Evolutionary conservation across 2,329 filamentous ascomycete genomes (phyloP).

Genomic region (Aplosporella prunicola): DNA sequence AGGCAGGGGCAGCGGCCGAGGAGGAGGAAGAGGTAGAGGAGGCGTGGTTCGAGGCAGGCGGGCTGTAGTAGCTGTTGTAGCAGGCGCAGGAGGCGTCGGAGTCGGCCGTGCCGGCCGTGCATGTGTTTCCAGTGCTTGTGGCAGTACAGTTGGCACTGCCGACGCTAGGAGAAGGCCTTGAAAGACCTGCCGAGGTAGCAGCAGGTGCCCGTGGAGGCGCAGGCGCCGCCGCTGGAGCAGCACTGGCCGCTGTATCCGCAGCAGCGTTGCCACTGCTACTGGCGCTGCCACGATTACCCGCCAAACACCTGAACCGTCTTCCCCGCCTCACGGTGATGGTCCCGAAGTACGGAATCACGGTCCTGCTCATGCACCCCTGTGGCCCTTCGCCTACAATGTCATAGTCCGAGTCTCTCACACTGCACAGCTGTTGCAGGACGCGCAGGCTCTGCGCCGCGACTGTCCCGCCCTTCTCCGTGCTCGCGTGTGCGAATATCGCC

Average conservation of each 20-base stretch:
- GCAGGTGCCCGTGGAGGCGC: slow-evolving; percentile 14
- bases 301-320: slow-evolving; percentile 12
- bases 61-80: too few species aligned
- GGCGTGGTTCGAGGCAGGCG: background rate
- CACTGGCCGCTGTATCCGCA: background rate
- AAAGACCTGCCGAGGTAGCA: slow-evolving; percentile 10
- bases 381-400: too few species aligned
- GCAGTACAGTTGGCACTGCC: background rate
- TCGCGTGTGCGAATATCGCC: slow-evolving; percentile 33
- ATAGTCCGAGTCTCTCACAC: slow-evolving; percentile 17
- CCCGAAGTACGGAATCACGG: slow-evolving; percentile 34
- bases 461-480: slow-evolving; percentile 31
- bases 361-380: slow-evolving; percentile 14
- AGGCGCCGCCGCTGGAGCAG: slow-evolving; percentile 8
- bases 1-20: slow-evolving; percentile 13
- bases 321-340: slow-evolving; percentile 30
- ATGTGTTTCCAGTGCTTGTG: background rate
- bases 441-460: slow-evolving; percentile 30
- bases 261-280: background rate
- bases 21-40: slow-evolving; percentile 13
- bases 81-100: background rate
- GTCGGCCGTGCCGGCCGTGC: slow-evolving; percentile 3
- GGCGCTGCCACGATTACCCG: background rate
- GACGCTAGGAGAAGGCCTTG: slow-evolving; percentile 12
- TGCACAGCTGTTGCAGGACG: slow-evolving; percentile 30